phyloP scores from a whole-genome alignment of 192 early-diverging fungal species.

The Backusella psychrophila region DNA sequence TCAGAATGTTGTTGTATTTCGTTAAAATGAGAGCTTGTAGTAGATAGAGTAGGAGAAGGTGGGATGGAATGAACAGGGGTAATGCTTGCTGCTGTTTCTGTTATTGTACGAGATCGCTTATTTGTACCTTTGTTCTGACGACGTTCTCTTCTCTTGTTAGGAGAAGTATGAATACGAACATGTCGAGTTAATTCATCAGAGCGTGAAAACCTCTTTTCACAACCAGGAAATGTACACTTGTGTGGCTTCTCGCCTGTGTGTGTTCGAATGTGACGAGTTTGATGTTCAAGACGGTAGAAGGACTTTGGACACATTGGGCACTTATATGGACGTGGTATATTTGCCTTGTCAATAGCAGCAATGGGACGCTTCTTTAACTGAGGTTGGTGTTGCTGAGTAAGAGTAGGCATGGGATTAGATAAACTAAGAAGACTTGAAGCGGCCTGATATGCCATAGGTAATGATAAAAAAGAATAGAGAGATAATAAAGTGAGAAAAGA shows the following conservation, averaged over 20 bases:
- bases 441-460: constrained; percentile 22
- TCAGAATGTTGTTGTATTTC: constrained; percentile 17
- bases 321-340: constrained; percentile 60
- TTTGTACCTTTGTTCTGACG: constrained; percentile 15
- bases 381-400: background rate
- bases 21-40: constrained; percentile 33
- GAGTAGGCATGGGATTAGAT: background rate
- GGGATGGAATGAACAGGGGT: constrained; percentile 36
- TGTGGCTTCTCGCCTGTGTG: constrained; percentile 88
- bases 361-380: constrained; percentile 16
- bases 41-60: constrained; percentile 35
- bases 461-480: background rate
- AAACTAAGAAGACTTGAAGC: constrained; percentile 21
- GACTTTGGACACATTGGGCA: constrained; percentile 73
- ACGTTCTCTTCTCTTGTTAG: constrained; percentile 44
- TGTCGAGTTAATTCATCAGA: constrained; percentile 81
- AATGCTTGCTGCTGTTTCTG: background rate
- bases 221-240: constrained; percentile 71
- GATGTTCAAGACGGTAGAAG: constrained; percentile 77
- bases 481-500: background rate
- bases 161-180: constrained; percentile 55
- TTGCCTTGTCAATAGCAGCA: constrained; percentile 17
- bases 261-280: constrained; percentile 78
- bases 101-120: constrained; percentile 10
- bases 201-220: constrained; percentile 77